Evolutionary conservation across 208 protist genomes (phyloP).

Genomic region (Strigomonas oncopelti): DNA sequence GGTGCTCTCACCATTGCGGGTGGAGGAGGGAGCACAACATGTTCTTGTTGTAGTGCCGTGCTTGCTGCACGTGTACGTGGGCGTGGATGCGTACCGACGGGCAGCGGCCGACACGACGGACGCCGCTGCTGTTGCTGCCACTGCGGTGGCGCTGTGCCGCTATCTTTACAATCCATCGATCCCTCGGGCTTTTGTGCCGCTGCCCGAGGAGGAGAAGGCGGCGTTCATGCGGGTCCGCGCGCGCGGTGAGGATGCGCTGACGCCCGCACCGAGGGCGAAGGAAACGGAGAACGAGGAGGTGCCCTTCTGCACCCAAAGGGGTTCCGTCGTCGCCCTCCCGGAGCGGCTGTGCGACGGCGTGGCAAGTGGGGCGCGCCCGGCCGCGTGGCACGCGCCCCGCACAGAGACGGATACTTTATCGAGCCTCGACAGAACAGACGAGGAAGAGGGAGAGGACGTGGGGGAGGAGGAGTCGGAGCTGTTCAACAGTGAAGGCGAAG

Average conservation of each 20-base stretch:
- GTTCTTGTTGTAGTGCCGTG: conserved; percentile 18
- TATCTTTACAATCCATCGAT: conserved; percentile 31
- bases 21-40: not conserved
- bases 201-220: conserved; percentile 1
- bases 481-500: not conserved
- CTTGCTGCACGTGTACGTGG: conserved; percentile 17
- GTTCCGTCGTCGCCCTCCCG: conserved; percentile 6
- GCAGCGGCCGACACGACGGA: not conserved
- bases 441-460: not conserved
- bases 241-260: not conserved
- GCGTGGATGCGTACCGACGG: not conserved
- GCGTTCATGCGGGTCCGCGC: not conserved
- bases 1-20: not conserved
- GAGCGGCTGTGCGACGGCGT: not conserved
- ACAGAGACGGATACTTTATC: not conserved
- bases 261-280: not conserved
- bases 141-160: conserved; percentile 19
- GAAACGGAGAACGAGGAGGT: not conserved
- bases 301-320: conserved; percentile 8
- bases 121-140: not conserved
- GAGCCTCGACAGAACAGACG: not conserved
- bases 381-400: not conserved
- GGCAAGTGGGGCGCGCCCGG: too few species aligned
- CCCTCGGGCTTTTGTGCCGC: conserved; percentile 14
- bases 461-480: not conserved